A percentile compares a stretch with the other conserved stretches of the same genome.
Conservation (phyloP, 345 rosid genomes). For the Chamaenerion angustifolium region DNA sequence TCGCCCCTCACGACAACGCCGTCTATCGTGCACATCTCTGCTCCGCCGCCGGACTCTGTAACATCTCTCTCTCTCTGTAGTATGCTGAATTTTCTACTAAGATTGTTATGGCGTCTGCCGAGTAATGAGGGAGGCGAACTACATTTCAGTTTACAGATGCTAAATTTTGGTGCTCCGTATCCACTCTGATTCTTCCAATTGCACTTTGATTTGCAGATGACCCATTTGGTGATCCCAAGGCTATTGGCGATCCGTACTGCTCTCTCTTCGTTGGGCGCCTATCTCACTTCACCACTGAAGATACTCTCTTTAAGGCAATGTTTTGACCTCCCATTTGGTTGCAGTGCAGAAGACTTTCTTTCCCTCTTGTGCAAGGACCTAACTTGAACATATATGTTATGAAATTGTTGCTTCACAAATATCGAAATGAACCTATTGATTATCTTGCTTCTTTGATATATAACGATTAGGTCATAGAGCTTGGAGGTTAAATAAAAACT, state of each 20-base stretch:
- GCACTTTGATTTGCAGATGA: slow-evolving; percentile 36
- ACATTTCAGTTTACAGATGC: background rate
- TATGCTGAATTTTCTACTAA: background rate
- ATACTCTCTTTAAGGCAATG: slow-evolving; percentile 45
- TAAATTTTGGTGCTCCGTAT: background rate
- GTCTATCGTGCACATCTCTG: slow-evolving; percentile 73
- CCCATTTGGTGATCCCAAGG: slow-evolving; percentile 63
- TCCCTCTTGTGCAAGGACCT: background rate
- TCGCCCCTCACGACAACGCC: slow-evolving; percentile 66
- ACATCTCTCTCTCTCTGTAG: background rate
- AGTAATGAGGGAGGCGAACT: too few species aligned
- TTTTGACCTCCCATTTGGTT: background rate
- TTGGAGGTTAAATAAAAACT: too few species aligned
- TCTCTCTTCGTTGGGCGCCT: slow-evolving; percentile 71
- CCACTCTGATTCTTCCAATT: background rate
- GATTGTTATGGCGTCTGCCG: too few species aligned
- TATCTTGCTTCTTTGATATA: too few species aligned
- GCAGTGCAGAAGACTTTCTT: background rate
- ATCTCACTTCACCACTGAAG: slow-evolving; percentile 60
- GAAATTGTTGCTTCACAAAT: too few species aligned
- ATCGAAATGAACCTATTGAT: too few species aligned
- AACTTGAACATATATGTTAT: too few species aligned
- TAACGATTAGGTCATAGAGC: too few species aligned
- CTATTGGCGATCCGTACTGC: slow-evolving; percentile 62
- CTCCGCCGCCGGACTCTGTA: slow-evolving; percentile 75